phyloP scores from a whole-genome alignment of 2,329 filamentous ascomycete genomes.

The Pseudogymnoascus sp. region DNA sequence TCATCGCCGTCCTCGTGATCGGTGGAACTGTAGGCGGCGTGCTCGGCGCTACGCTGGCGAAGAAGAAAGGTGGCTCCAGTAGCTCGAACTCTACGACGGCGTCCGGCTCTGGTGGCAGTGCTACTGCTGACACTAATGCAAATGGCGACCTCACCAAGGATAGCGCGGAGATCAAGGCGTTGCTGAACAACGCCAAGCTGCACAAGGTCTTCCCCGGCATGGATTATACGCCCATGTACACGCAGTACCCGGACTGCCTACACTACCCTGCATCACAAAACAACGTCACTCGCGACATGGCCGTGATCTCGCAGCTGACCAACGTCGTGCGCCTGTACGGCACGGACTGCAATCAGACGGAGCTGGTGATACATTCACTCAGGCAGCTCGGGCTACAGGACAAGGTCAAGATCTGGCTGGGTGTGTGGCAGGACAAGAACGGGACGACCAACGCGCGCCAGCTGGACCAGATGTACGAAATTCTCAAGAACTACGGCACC shows the following conservation, averaged over 20 bases:
- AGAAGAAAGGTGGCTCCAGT: constrained; percentile 32
- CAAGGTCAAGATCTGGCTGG: constrained; percentile 81
- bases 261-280: constrained; percentile 76
- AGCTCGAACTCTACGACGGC: constrained; percentile 15
- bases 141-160: constrained; percentile 67
- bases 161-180: constrained; percentile 67
- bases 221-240: constrained; percentile 88
- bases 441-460: constrained; percentile 76
- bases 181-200: constrained; percentile 72
- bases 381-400: constrained; percentile 61
- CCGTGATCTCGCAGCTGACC: constrained; percentile 81
- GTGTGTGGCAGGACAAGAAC: constrained; percentile 86
- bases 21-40: constrained; percentile 66
- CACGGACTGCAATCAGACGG: constrained; percentile 94
- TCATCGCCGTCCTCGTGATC: constrained; percentile 56
- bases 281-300: constrained; percentile 85
- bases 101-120: constrained; percentile 29
- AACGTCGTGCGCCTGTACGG: constrained; percentile 85
- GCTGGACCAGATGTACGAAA: constrained; percentile 71
- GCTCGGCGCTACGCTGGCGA: constrained; percentile 62
- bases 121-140: constrained; percentile 47
- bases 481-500: constrained; percentile 60
- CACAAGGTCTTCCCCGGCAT: constrained; percentile 94
- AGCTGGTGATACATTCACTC: constrained; percentile 84
- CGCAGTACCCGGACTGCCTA: constrained; percentile 80